Evolutionary conservation across 345 rosid species (phyloP).

Genomic region (Syzygium aqueum): DNA sequence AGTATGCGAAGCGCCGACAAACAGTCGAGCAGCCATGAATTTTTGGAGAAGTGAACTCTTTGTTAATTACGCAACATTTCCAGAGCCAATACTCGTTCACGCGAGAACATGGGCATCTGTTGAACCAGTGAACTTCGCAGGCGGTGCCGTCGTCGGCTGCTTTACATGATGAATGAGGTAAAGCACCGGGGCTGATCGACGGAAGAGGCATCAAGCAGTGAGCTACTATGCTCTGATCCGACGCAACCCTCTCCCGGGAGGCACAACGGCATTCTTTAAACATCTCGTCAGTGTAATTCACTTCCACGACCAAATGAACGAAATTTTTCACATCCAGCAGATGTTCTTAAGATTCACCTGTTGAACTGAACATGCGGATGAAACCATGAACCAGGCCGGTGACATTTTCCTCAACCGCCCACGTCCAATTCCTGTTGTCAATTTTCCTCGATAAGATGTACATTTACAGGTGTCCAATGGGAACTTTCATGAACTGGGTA

Average conservation of each 20-base stretch:
- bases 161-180: not conserved
- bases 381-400: not conserved
- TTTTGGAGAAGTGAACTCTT: not conserved
- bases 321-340: not conserved
- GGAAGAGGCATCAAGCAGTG: not conserved
- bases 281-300: not conserved
- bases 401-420: not conserved
- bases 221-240: not conserved
- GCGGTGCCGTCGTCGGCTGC: not conserved
- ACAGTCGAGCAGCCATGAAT: not conserved
- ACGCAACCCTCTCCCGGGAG: not conserved
- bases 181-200: not conserved
- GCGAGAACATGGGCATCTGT: not conserved
- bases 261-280: not conserved
- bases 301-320: not conserved
- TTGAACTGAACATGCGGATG: not conserved
- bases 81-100: not conserved
- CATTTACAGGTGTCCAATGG: not conserved
- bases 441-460: not conserved
- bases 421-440: not conserved
- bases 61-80: not conserved
- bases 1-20: not conserved
- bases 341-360: not conserved
- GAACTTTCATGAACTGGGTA: not conserved
- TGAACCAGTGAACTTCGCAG: not conserved